A percentile compares a stretch with the other conserved stretches of the same genome.
Conservation (phyloP, 164 flowering plant species). For the Nymphaea colorata region DNA sequence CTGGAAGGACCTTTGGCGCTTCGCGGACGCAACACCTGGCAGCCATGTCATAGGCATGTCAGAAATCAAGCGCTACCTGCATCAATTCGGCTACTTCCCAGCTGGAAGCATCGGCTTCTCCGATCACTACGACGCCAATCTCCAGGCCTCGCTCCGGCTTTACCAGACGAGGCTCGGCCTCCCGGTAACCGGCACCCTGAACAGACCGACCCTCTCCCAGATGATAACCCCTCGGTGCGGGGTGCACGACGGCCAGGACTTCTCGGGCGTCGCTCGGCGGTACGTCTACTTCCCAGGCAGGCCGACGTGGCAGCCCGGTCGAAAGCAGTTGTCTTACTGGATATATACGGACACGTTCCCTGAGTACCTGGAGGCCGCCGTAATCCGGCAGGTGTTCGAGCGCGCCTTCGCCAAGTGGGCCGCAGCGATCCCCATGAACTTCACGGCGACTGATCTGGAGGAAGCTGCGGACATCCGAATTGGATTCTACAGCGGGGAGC, state of each 20-base stretch:
- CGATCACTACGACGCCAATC: conserved; percentile 24
- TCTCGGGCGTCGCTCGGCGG: neutral
- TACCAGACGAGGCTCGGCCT: conserved; percentile 42
- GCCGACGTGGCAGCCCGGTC: conserved; percentile 45
- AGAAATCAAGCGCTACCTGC: conserved; percentile 37
- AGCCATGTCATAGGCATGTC: conserved; percentile 30
- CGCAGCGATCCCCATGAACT: conserved; percentile 44
- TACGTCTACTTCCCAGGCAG: conserved; percentile 40
- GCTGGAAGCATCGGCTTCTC: conserved; percentile 15
- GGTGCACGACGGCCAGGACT: conserved; percentile 9
- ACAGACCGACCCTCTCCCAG: conserved; percentile 26
- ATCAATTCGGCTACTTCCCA: conserved; percentile 43
- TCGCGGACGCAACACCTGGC: conserved; percentile 24
- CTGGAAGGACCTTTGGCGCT: conserved; percentile 22
- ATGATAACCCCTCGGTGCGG: conserved; percentile 47
- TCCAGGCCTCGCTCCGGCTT: conserved; percentile 27
- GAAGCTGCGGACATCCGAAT: conserved; percentile 42
- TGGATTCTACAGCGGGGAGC: conserved; percentile 60
- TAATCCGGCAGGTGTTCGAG: conserved; percentile 21
- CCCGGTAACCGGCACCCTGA: conserved; percentile 32
- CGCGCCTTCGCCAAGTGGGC: conserved; percentile 50
- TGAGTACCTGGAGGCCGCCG: conserved; percentile 11
- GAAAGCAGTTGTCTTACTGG: conserved; percentile 41
- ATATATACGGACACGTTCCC: conserved; percentile 23
- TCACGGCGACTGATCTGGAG: conserved; percentile 24